Conservation (phyloP, 331 rosid species). For the Rhamnella rubrinervis region DNA sequence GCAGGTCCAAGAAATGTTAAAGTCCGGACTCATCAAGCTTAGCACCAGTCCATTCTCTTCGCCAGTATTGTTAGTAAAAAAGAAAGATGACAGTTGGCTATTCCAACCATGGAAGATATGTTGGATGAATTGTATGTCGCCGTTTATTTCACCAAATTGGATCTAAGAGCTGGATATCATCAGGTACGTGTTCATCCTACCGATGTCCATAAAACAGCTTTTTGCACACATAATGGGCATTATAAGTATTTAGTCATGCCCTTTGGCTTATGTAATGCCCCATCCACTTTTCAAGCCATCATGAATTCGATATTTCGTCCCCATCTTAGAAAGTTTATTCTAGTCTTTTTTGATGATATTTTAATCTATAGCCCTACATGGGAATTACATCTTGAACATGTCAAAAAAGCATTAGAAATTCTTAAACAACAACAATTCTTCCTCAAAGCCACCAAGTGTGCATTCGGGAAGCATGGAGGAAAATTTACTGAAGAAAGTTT, state of each 20-base stretch:
- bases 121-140: not conserved
- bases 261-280: not conserved
- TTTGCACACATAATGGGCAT: not conserved
- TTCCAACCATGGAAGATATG: not conserved
- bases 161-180: not conserved
- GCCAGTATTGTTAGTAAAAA: not conserved
- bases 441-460: no score
- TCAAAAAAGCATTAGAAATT: not conserved
- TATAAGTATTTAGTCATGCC: not conserved
- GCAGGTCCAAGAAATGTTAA: not conserved
- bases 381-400: not conserved
- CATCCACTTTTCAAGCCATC: not conserved
- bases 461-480: no score
- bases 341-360: not conserved
- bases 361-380: not conserved
- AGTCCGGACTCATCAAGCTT: not conserved
- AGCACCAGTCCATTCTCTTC: not conserved
- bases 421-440: no score
- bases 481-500: no score
- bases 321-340: not conserved
- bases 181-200: not conserved
- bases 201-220: not conserved
- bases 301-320: not conserved
- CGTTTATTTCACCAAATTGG: not conserved
- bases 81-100: not conserved